These are phyloP conservation scores for Dendrobium huoshanense DNA, from an alignment of 106 monocot genomes.

Conservation along the genomic window DNA sequence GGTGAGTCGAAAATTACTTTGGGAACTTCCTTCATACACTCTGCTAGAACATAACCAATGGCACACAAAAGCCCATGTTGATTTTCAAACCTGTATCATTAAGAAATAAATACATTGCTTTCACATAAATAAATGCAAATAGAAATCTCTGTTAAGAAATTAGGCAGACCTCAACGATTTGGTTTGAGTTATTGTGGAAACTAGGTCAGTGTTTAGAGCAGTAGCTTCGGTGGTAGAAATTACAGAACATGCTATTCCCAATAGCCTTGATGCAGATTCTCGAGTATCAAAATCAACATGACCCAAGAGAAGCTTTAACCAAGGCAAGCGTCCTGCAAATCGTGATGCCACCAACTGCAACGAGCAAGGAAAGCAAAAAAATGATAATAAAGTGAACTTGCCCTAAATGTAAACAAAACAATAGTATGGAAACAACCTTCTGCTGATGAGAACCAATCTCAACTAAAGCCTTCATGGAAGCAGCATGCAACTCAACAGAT, in stretches of 20 bases:
- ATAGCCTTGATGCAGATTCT: slow-evolving; percentile 72
- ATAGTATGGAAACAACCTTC: slow-evolving; percentile 38
- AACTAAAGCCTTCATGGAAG: slow-evolving; percentile 71
- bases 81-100: slow-evolving; percentile 68
- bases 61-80: slow-evolving; percentile 82
- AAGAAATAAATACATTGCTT: neutral
- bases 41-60: slow-evolving; percentile 77
- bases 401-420: slow-evolving; percentile 5
- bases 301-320: slow-evolving; percentile 64
- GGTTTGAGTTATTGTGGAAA: slow-evolving; percentile 23
- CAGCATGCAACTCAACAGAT: slow-evolving; percentile 70
- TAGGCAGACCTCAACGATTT: slow-evolving; percentile 52
- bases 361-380: slow-evolving; percentile 5
- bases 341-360: slow-evolving; percentile 67
- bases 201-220: slow-evolving; percentile 48
- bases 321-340: slow-evolving; percentile 50
- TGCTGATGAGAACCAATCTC: slow-evolving; percentile 60
- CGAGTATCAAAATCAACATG: slow-evolving; percentile 83
- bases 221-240: slow-evolving; percentile 41
- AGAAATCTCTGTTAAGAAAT: neutral
- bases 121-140: neutral
- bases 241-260: slow-evolving; percentile 67
- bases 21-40: slow-evolving; percentile 50
- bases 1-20: slow-evolving; percentile 36
- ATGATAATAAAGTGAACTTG: neutral